Evolutionary conservation across 2,329 filamentous ascomycete genomes (phyloP), one percentile per base, ranked within the genome.

Genomic region (Venturia carpophila): DNA sequence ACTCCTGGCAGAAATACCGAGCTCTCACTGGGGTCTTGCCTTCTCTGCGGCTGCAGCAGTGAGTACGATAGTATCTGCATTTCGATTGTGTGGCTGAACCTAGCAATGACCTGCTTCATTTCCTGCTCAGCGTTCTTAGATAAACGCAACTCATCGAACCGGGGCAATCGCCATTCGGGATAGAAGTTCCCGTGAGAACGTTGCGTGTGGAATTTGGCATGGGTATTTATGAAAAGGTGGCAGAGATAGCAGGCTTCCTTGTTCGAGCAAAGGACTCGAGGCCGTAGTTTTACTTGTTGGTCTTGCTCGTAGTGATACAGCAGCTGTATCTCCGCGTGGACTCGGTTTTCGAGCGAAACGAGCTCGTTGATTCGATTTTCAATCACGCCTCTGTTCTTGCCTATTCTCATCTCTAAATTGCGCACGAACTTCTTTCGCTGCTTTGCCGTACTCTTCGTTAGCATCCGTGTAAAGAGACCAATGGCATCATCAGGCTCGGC

Each of bases 191-290:
- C 56, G 19, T 60, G 56, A 60, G 56, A 60, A 5, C 56, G n/a
- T 30, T n/a, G 56, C 30, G 56, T 60, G 30, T 60, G 56, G 10
- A 60, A 30, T 19, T 37, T 24, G 30, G 56, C 56, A 60, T 30
- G 24, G 5, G 30, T n/a, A n/a, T 6, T 60, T 6, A 60, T 39
- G 30, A 60, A 60, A 7, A 60, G 34, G 34, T 60, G 24, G 56
- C 56, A 60, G 6, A 60, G 56, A 60, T 30, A 60, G 34, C 56
- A 60, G 30, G 56, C 56, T 30, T 60, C 56, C 30, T 60, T 60
- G 24, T 30, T 39, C 37, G 37, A 39, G 37, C 47, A 55, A 55
- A 55, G n/a, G 47, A 55, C 15, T 55, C 47, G 47, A 21, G 47
- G 47, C 47, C n/a, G 47, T 30, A 55, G 5, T 21, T 55, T 55